Percentiles rank a stretch among this genome's conserved stretches.
Evolutionary conservation across 345 rosid species (phyloP).

Genomic region (Brassica napus): DNA sequence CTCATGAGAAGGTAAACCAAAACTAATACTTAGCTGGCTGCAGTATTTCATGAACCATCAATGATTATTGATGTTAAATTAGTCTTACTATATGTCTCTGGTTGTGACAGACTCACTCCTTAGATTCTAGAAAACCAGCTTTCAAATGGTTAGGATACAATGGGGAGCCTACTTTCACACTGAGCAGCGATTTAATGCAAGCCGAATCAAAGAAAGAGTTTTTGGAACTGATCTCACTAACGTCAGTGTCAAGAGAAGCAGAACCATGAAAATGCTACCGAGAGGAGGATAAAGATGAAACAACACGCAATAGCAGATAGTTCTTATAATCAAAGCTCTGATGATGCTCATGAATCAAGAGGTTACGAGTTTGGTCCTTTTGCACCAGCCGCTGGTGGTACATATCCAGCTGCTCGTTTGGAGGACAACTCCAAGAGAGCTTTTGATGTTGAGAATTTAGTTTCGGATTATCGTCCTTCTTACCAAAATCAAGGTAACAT

Average conservation of each 20-base stretch:
- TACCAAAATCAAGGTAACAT: conserved; percentile 74
- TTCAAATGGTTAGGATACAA: conserved; percentile 82
- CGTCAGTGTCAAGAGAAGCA: conserved; percentile 49
- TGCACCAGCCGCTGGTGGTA: conserved; percentile 47
- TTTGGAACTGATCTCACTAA: conserved; percentile 85
- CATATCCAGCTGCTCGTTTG: conserved; percentile 31
- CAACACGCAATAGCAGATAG: conserved; percentile 45
- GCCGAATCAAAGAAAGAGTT: conserved; percentile 57
- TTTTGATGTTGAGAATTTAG: conserved; percentile 63
- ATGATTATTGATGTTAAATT: neutral
- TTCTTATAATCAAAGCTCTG: conserved; percentile 40
- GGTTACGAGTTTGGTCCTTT: conserved; percentile 79
- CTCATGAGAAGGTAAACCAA: conserved; percentile 75
- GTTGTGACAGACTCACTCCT: conserved; percentile 66
- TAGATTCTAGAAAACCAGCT: conserved; percentile 79
- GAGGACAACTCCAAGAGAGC: conserved; percentile 41
- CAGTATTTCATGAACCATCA: neutral
- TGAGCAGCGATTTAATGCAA: conserved; percentile 37
- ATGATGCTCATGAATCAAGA: conserved; percentile 42
- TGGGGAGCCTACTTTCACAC: conserved; percentile 46
- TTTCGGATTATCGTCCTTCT: conserved; percentile 56
- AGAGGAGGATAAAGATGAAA: conserved; percentile 34
- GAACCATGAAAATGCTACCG: conserved; percentile 37
- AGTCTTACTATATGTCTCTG: conserved; percentile 5
- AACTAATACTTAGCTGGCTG: neutral